Percentiles rank a stretch among this genome's conserved stretches.
phyloP scores from a whole-genome alignment of 2,329 filamentous ascomycete genomes.

The Colletotrichum sp. region DNA sequence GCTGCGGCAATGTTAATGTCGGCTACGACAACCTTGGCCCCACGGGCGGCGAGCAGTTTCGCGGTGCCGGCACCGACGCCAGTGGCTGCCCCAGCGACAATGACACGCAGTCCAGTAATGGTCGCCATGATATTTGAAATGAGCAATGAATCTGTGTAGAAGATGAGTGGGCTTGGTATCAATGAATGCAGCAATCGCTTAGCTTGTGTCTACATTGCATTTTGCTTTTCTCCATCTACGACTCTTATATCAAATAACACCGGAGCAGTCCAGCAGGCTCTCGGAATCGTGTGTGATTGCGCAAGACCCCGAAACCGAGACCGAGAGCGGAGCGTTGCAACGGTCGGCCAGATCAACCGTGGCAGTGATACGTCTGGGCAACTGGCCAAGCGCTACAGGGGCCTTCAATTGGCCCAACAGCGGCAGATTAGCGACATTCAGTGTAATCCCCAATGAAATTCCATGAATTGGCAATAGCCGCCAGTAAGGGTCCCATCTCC shows the following conservation, averaged over 20 bases:
- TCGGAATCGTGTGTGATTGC: not conserved
- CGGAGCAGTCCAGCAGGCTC: not conserved
- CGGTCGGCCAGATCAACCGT: not conserved
- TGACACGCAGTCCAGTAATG: not conserved
- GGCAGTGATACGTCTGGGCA: not conserved
- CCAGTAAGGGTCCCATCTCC: not conserved
- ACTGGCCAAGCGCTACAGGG: not conserved
- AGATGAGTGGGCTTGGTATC: not conserved
- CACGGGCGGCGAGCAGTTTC: not conserved
- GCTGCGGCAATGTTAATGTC: slow-evolving; percentile 3
- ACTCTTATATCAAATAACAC: not conserved
- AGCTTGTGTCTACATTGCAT: not conserved
- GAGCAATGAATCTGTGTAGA: not conserved
- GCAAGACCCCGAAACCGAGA: not conserved
- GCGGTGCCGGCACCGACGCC: not conserved
- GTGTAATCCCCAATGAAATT: not conserved
- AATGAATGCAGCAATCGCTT: not conserved
- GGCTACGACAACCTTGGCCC: not conserved
- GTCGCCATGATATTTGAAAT: not conserved
- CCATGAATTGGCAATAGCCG: not conserved
- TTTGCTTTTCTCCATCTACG: not conserved
- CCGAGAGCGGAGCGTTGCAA: not conserved
- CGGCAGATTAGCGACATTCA: not conserved
- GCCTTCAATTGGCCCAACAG: not conserved
- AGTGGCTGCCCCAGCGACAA: not conserved